phyloP scores from a whole-genome alignment of 208 protist genomes.

The Trypanosoma rangeli region DNA sequence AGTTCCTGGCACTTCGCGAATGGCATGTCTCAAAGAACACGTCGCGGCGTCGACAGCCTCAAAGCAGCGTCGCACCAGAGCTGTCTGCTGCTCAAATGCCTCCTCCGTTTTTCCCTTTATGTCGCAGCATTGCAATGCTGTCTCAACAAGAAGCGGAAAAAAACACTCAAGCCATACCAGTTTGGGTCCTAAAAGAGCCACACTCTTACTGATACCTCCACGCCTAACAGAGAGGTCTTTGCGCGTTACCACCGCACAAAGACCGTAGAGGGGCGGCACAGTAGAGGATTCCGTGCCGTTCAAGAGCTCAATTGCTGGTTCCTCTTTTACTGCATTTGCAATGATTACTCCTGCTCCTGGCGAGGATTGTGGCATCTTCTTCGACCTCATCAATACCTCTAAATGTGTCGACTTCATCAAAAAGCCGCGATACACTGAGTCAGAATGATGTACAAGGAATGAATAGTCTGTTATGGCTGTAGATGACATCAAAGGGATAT shows the following conservation, averaged over 20 bases:
- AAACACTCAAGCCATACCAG: constrained; percentile 73
- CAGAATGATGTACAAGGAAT: constrained; percentile 8
- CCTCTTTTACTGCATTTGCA: neutral
- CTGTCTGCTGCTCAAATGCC: constrained; percentile 44
- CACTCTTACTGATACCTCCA: constrained; percentile 80
- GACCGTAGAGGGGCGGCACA: constrained; percentile 49
- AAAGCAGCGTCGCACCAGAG: constrained; percentile 58
- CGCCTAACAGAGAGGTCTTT: constrained; percentile 54
- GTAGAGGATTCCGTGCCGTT: neutral
- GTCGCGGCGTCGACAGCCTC: constrained; percentile 49
- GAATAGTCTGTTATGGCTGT: neutral
- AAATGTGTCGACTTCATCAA: constrained; percentile 3
- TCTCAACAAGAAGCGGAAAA: constrained; percentile 64
- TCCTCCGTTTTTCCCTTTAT: constrained; percentile 52
- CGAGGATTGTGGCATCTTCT: neutral
- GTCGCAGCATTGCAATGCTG: constrained; percentile 69
- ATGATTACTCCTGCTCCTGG: neutral
- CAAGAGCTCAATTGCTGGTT: neutral
- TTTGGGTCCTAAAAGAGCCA: constrained; percentile 66
- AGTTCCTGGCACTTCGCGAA: constrained; percentile 3
- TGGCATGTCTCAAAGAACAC: constrained; percentile 19
- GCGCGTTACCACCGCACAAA: constrained; percentile 75
- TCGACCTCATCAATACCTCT: neutral
- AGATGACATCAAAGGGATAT: neutral
- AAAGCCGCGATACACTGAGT: constrained; percentile 8